These are phyloP conservation scores for Stylonectria norvegica DNA, from an alignment of 2,329 filamentous ascomycete species.

Conservation along the genomic window DNA sequence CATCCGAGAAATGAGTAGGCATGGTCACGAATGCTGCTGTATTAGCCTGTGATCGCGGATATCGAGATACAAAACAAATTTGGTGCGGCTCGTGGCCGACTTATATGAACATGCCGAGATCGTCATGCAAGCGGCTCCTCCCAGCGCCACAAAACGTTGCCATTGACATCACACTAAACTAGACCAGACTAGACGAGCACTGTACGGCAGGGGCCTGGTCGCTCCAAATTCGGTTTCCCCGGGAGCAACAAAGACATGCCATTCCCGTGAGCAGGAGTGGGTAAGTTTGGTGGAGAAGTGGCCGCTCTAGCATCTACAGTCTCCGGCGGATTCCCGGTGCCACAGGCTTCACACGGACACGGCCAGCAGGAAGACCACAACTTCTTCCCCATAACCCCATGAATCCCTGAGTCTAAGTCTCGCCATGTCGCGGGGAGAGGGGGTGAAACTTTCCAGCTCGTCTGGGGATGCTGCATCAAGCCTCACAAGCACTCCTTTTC, in stretches of 20 bases:
- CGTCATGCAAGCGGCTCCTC: background rate
- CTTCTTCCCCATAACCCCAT: background rate
- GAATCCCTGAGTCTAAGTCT: background rate
- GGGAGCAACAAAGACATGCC: slow-evolving; percentile 12
- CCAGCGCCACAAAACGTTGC: slow-evolving; percentile 2
- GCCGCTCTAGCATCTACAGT: no score
- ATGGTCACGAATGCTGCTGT: slow-evolving; percentile 20
- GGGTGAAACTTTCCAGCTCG: no score
- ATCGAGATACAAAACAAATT: background rate
- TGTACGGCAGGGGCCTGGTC: slow-evolving; percentile 1
- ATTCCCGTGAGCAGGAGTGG: slow-evolving; percentile 6
- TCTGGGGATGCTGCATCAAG: no score
- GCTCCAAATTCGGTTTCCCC: slow-evolving; percentile 11
- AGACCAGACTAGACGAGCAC: slow-evolving; percentile 21
- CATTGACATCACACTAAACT: slow-evolving; percentile 3
- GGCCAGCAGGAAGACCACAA: background rate
- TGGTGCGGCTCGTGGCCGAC: slow-evolving; percentile 3
- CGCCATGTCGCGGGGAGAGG: no score
- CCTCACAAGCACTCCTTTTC: no score
- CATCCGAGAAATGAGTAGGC: slow-evolving; percentile 35
- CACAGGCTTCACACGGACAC: no score
- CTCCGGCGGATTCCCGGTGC: slow-evolving; percentile 14
- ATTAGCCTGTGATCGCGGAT: background rate
- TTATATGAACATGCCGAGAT: slow-evolving; percentile 11
- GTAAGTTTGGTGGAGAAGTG: slow-evolving; percentile 1